A percentile compares a stretch with the other conserved stretches of the same genome.
Conservation (phyloP, 1,284 basidiomycete species). For the Moesziomyces sp. region DNA sequence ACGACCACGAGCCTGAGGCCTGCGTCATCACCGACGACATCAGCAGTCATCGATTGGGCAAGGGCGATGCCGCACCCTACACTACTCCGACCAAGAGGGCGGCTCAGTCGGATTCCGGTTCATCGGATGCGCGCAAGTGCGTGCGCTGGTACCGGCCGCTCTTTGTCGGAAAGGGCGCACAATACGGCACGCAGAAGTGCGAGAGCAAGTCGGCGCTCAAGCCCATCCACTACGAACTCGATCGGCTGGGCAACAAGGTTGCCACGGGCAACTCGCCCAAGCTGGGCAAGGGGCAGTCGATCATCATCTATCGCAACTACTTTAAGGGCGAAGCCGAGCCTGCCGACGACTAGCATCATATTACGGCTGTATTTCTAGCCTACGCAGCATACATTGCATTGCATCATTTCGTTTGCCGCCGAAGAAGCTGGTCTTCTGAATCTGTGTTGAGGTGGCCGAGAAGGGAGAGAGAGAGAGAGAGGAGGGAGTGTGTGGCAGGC, state of each 20-base stretch:
- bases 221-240: constrained; percentile 36
- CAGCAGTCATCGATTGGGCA: constrained; percentile 36
- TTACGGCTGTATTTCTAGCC: neutral
- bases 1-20: constrained; percentile 45
- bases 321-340: constrained; percentile 46
- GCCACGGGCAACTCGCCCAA: constrained; percentile 38
- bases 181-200: constrained; percentile 24
- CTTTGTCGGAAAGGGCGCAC: constrained; percentile 37
- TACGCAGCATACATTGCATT: neutral
- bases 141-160: constrained; percentile 47
- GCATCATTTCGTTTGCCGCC: neutral
- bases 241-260: constrained; percentile 41
- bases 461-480: neutral
- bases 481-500: neutral
- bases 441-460: too few species aligned
- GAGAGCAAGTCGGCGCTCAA: constrained; percentile 30
- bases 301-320: constrained; percentile 45
- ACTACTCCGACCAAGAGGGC: constrained; percentile 23
- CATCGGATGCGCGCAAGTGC: constrained; percentile 11
- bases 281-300: constrained; percentile 36
- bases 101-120: neutral
- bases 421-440: too few species aligned
- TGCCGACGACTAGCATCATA: constrained; percentile 24
- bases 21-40: constrained; percentile 40
- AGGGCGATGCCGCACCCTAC: constrained; percentile 37